Percentiles rank a stretch among this genome's conserved stretches.
phyloP scores from a whole-genome alignment of 2,329 filamentous ascomycete species.

The Phaeosphaeria sp. region DNA sequence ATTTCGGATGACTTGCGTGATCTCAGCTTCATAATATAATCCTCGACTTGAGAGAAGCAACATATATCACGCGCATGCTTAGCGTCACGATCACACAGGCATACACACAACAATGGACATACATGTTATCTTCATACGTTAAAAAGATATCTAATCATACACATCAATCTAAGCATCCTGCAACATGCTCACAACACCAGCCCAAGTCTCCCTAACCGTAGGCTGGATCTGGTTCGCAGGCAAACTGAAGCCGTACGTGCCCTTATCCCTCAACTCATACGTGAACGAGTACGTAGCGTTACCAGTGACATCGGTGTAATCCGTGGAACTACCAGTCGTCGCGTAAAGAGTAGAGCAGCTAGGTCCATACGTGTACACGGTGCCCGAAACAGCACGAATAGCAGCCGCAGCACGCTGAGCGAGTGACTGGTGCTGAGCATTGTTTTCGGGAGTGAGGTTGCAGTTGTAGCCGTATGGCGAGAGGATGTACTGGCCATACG shows the following conservation, averaged over 20 bases:
- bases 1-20: background rate
- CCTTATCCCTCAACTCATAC: conserved; percentile 58
- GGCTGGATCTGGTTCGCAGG: conserved; percentile 58
- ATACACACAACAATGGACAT: background rate
- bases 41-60: background rate
- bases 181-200: conserved; percentile 44
- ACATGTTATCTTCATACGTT: background rate
- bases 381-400: conserved; percentile 62
- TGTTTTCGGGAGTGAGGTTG: conserved; percentile 54
- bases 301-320: conserved; percentile 53
- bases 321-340: conserved; percentile 54
- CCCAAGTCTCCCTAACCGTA: conserved; percentile 56
- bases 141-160: background rate
- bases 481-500: conserved; percentile 55
- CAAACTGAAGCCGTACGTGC: conserved; percentile 56
- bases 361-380: conserved; percentile 52
- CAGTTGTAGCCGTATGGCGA: conserved; percentile 67
- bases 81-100: background rate
- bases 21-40: background rate
- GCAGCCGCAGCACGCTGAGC: conserved; percentile 58
- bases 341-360: conserved; percentile 68
- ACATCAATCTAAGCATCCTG: conserved; percentile 18
- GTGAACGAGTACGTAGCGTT: conserved; percentile 56
- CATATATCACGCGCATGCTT: no score
- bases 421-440: conserved; percentile 58